Percentiles rank a stretch among this genome's conserved stretches.
Evolutionary conservation across 345 rosid species (phyloP).

Genomic region (Arabis alpina): DNA sequence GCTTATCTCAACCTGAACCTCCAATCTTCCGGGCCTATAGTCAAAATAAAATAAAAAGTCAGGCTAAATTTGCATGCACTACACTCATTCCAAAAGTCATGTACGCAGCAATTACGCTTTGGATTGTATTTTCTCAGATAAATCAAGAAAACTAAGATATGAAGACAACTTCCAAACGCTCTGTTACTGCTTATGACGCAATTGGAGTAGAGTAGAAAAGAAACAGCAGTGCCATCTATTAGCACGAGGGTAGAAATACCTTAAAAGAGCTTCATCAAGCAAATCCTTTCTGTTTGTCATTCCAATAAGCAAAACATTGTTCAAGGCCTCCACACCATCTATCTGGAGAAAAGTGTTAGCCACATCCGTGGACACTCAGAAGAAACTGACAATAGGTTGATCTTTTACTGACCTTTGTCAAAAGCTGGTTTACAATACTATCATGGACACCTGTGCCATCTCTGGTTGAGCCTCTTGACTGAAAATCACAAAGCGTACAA

Average conservation of each 20-base stretch:
- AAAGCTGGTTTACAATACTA: conserved; percentile 95
- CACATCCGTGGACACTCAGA: conserved; percentile 6
- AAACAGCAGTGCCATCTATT: conserved; percentile 1
- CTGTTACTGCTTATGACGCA: neutral
- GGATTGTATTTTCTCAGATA: conserved; percentile 12
- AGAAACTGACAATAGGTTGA: conserved; percentile 13
- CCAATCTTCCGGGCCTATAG: conserved; percentile 92
- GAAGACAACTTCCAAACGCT: conserved; percentile 19
- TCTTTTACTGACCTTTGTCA: conserved; percentile 77
- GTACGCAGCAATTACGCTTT: conserved; percentile 7
- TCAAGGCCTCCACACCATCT: conserved; percentile 99
- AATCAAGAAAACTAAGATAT: neutral
- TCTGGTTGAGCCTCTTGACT: conserved; percentile 98
- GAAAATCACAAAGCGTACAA: conserved; percentile 41
- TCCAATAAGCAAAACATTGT: conserved; percentile 98
- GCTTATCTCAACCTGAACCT: conserved; percentile 99
- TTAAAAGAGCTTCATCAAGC: conserved; percentile 98
- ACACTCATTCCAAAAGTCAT: conserved; percentile 10
- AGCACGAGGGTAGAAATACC: conserved; percentile 52
- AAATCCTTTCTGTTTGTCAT: conserved; percentile 99
- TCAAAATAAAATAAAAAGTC: conserved; percentile 28
- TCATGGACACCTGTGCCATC: conserved; percentile 99
- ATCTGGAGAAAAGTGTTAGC: conserved; percentile 63
- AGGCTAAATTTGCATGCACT: conserved; percentile 1
- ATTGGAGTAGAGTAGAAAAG: conserved; percentile 3